phyloP scores from a whole-genome alignment of 768 basidiomycete species.

The Boletus reticuloceps region DNA sequence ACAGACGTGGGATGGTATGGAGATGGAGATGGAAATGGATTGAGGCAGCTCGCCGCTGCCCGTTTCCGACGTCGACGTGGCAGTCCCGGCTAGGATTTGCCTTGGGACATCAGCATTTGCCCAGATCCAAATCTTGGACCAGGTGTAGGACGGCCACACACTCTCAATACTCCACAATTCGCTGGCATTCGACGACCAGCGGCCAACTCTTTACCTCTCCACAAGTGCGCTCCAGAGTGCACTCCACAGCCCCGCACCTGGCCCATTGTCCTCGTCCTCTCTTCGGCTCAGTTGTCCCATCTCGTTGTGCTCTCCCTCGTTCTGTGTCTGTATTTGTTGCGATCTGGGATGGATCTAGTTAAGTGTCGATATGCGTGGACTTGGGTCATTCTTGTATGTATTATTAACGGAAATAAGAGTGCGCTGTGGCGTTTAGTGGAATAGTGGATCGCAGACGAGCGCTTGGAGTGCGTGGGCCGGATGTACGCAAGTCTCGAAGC shows the following conservation, averaged over 20 bases:
- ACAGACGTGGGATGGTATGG: constrained; percentile 42
- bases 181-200: not conserved
- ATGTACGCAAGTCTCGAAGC: too few relatives aligned
- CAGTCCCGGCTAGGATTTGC: too few relatives aligned
- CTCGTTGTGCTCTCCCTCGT: not conserved
- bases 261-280: not conserved
- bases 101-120: not conserved
- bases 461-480: too few relatives aligned
- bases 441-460: too few relatives aligned
- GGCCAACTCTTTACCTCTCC: not conserved
- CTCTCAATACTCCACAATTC: too few relatives aligned
- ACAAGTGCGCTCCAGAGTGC: too few relatives aligned
- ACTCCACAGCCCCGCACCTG: not conserved
- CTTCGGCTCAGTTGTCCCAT: not conserved
- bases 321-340: not conserved
- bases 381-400: too few relatives aligned
- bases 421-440: too few relatives aligned
- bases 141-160: too few relatives aligned
- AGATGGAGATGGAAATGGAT: constrained; percentile 50
- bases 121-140: not conserved
- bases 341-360: not conserved
- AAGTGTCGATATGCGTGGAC: not conserved
- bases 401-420: too few relatives aligned
- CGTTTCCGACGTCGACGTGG: not conserved
- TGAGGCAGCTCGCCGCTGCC: not conserved